These are phyloP conservation scores for Pseudisothecium myosuroides DNA, from an alignment of 225 moss, liverwort and hornwort species.

Conservation along the genomic window DNA sequence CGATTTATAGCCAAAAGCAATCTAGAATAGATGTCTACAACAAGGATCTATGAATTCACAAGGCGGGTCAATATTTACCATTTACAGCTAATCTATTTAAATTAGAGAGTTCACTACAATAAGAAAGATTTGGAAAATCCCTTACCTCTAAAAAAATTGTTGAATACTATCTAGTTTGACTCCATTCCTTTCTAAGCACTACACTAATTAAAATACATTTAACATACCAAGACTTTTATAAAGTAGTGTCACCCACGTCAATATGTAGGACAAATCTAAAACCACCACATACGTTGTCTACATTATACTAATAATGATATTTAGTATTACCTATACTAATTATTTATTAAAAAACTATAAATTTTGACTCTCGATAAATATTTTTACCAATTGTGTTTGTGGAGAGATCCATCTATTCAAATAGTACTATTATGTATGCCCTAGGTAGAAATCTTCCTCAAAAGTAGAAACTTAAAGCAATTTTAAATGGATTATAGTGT, in stretches of 20 bases:
- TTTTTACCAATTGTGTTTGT: not conserved
- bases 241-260: not conserved
- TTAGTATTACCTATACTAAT: not conserved
- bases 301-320: not conserved
- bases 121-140: too few relatives aligned
- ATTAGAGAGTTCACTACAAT: too few relatives aligned
- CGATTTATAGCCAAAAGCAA: not conserved
- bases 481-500: too few relatives aligned
- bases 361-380: not conserved
- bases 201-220: not conserved
- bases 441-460: too few relatives aligned
- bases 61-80: not conserved
- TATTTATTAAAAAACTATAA: not conserved
- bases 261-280: not conserved
- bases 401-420: not conserved
- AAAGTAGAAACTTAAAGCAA: too few relatives aligned
- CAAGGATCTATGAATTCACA: not conserved
- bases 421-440: too few relatives aligned
- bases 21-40: not conserved
- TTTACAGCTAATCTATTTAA: not conserved
- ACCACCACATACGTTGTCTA: not conserved
- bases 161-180: not conserved
- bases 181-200: not conserved
- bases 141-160: not conserved
- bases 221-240: not conserved